Evolutionary conservation across 202 grass and related monocot species (phyloP).

Genomic region (Saccharum hybrid): DNA sequence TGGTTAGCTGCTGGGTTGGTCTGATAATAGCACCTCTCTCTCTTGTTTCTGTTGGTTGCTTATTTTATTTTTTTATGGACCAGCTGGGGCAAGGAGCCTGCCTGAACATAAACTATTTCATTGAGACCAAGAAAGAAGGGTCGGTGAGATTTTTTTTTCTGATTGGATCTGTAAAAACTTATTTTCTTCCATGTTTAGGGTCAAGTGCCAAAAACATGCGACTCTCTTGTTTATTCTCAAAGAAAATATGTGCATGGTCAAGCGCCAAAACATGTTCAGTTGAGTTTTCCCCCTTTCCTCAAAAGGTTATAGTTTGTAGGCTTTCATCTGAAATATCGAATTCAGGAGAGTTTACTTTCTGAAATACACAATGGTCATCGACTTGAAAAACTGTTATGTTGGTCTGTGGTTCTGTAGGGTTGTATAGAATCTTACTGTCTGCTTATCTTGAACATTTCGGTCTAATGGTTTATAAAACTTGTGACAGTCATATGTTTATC

Average conservation of each 20-base stretch:
- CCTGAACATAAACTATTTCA: background rate
- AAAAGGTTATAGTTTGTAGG: background rate
- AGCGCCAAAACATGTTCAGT: slow-evolving; percentile 9
- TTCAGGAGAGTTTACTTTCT: background rate
- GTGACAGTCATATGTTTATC: background rate
- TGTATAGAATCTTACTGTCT: background rate
- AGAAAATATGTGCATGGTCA: background rate
- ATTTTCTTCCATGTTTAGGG: background rate
- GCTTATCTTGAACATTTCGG: background rate
- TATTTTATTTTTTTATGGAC: background rate
- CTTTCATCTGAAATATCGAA: slow-evolving; percentile 1
- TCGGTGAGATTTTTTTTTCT: background rate
- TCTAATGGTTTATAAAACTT: background rate
- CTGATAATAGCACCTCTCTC: background rate
- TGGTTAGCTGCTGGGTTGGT: background rate
- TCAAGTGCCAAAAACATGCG: background rate
- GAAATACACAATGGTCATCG: slow-evolving; percentile 1
- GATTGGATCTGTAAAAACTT: background rate
- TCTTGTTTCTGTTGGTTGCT: background rate
- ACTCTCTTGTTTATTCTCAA: background rate
- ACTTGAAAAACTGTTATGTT: background rate
- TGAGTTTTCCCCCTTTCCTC: background rate
- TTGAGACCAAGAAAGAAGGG: background rate
- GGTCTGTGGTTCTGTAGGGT: background rate
- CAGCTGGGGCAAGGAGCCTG: background rate